phyloP scores from a whole-genome alignment of 2,329 filamentous ascomycete genomes.

The Scedosporium boydii region DNA sequence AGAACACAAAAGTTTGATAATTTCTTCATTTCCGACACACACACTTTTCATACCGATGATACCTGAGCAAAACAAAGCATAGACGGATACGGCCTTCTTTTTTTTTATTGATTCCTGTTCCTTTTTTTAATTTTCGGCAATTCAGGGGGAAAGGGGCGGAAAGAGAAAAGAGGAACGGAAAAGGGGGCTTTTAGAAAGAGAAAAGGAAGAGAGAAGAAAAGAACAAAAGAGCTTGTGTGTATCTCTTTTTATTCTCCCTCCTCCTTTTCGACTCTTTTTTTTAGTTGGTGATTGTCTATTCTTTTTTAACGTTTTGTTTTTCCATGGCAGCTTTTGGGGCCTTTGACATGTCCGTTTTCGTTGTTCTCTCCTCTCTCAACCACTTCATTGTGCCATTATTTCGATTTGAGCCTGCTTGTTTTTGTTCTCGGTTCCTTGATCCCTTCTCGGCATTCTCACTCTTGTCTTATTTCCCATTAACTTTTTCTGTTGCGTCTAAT shows the following conservation, averaged over 20 bases:
- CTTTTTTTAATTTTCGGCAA: slow-evolving; percentile 15
- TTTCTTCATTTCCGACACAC: slow-evolving; percentile 11
- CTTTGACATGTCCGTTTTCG: no score
- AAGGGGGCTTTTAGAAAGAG: not conserved
- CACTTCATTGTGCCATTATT: not conserved
- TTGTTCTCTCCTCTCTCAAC: not conserved
- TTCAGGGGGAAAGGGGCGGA: not conserved
- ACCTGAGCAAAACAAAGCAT: slow-evolving; percentile 5
- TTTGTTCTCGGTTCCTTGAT: not conserved
- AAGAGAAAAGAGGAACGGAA: not conserved
- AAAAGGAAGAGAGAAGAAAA: not conserved
- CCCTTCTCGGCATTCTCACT: slow-evolving; percentile 16
- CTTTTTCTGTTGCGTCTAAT: slow-evolving; percentile 1
- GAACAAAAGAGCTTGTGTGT: not conserved
- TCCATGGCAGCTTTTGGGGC: no score
- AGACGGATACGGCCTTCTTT: slow-evolving; percentile 7
- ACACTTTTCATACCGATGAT: slow-evolving; percentile 6
- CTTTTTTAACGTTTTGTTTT: not conserved
- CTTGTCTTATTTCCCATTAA: slow-evolving; percentile 15
- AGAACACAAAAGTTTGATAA: slow-evolving; percentile 5
- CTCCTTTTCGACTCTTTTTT: slow-evolving; percentile 3
- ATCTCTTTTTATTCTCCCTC: not conserved
- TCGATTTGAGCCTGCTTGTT: not conserved
- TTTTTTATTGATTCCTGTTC: slow-evolving; percentile 9
- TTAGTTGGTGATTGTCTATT: not conserved